These are phyloP conservation scores for Noccaea bulbosa DNA, from an alignment of 345 rosid genomes.

Conservation along the genomic window DNA sequence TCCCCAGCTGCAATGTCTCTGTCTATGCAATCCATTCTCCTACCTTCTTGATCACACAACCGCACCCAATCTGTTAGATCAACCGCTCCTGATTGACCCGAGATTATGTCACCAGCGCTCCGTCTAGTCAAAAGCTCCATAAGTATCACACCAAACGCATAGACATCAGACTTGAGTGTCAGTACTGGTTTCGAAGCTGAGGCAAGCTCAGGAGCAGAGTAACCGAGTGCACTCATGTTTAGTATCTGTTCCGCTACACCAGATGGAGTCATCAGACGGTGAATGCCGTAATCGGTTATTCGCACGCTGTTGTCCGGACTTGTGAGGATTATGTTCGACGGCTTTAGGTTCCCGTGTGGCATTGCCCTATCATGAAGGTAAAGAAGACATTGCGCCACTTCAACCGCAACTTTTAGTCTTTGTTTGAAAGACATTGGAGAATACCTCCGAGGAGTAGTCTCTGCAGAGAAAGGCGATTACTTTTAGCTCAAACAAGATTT, in stretches of 20 bases:
- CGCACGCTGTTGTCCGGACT: constrained; percentile 54
- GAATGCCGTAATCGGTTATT: constrained; percentile 80
- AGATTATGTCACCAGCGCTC: constrained; percentile 92
- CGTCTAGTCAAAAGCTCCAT: constrained; percentile 90
- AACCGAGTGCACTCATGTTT: constrained; percentile 93
- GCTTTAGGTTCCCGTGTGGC: constrained; percentile 89
- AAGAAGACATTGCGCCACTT: constrained; percentile 71
- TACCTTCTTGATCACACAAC: constrained; percentile 83
- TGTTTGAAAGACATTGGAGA: constrained; percentile 73
- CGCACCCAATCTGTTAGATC: constrained; percentile 91
- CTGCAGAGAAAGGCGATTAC: constrained; percentile 47
- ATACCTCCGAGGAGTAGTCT: constrained; percentile 90
- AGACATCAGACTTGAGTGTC: constrained; percentile 80
- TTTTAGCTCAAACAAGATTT: not conserved
- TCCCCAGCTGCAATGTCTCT: constrained; percentile 86
- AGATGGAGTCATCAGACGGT: constrained; percentile 81
- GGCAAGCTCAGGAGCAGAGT: constrained; percentile 84
- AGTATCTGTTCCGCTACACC: constrained; percentile 87
- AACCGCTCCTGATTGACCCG: constrained; percentile 93
- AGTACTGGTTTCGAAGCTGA: constrained; percentile 68
- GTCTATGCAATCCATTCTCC: constrained; percentile 89
- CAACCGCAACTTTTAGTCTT: constrained; percentile 80
- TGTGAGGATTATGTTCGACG: constrained; percentile 75
- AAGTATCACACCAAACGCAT: constrained; percentile 83
- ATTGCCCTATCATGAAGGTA: constrained; percentile 83